Evolutionary conservation across 2,329 filamentous ascomycete genomes (phyloP).

Genomic region (Fusarium multiceps): DNA sequence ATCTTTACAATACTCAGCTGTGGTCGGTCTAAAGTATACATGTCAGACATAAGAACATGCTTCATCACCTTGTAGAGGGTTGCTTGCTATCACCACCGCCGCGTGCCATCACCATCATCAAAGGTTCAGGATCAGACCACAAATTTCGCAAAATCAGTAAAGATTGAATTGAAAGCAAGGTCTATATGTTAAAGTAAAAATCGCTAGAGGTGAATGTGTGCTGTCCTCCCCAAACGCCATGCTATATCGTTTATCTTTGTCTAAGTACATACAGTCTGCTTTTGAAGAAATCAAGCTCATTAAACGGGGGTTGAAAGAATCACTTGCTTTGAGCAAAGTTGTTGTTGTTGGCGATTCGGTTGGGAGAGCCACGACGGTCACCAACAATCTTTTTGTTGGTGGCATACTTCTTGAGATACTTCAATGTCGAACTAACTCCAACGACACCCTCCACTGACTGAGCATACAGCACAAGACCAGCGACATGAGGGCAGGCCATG

Average conservation of each 20-base stretch:
- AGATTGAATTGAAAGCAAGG: constrained; percentile 11
- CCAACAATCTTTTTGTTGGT: constrained; percentile 55
- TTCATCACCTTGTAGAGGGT: background rate
- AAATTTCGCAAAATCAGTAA: background rate
- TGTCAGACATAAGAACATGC: background rate
- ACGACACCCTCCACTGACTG: constrained; percentile 57
- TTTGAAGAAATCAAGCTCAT: background rate
- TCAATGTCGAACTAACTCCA: constrained; percentile 51
- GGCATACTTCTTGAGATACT: constrained; percentile 55
- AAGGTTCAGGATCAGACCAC: background rate
- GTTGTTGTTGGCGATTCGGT: constrained; percentile 64
- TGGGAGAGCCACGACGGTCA: constrained; percentile 54
- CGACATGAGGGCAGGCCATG: constrained; percentile 71
- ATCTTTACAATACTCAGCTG: background rate
- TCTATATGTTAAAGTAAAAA: constrained; percentile 1
- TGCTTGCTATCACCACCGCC: background rate
- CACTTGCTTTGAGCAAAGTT: constrained; percentile 34
- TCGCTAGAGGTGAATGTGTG: constrained; percentile 6
- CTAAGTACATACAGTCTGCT: background rate
- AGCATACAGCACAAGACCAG: constrained; percentile 64
- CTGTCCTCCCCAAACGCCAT: constrained; percentile 16
- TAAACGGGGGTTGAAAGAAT: background rate
- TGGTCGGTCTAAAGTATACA: background rate
- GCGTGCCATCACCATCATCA: background rate
- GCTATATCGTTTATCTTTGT: background rate